Evolutionary conservation across 352 stramenopile species (phyloP), one percentile per base, ranked within the genome.

Genomic region (Phytopythium sindhum): DNA sequence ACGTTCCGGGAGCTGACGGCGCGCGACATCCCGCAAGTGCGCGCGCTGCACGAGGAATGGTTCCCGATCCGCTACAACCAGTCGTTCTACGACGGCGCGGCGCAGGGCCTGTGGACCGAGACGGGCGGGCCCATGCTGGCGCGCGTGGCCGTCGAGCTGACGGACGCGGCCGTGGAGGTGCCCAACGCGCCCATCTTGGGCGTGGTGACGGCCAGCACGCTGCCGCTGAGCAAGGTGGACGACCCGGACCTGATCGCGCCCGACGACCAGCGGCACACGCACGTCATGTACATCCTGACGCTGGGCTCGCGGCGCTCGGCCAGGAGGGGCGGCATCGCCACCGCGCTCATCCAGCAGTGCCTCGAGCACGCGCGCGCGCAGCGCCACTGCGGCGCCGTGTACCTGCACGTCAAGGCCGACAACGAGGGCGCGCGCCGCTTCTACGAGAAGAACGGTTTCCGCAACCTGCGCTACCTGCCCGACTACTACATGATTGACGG

Each of bases 211-310:
- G 89, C 89, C 68, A 98, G 82, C 73, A 96, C 80, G 56, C 81
- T 86, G 68, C 90, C 77, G 29, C 88, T 84, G n/a, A 78, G 66
- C 66, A 88, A 78, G 57, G 77, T 85, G 61, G 88, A 89, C 52
- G 84, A 81, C 75, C 79, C 72, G 41, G 67, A 80, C 9, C 66
- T 88, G 63, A 74, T 91, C 57, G 74, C 89, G 15, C 65, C 63
- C 0, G 74, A 79, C 58, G 73, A 89, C 68, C 61, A 68, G 79
- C 72, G 66, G 19, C 81, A 97, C 70, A 89, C 77, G 2, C 77
- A 85, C 60, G 84, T 98, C 60, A 98, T 98, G 86, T 99, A 99
- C 75, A 98, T 99, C 56, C 91, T 99, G 62, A 99, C 96, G 33
- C 77, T 99, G 17, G 96, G 95, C 7, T 96, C 88, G 2, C 75